A percentile compares a stretch with the other conserved stretches of the same genome.
These are phyloP conservation scores for Alopecurus myosuroides DNA, from an alignment of 176 grass and related monocot genomes.

Conservation along the genomic window DNA sequence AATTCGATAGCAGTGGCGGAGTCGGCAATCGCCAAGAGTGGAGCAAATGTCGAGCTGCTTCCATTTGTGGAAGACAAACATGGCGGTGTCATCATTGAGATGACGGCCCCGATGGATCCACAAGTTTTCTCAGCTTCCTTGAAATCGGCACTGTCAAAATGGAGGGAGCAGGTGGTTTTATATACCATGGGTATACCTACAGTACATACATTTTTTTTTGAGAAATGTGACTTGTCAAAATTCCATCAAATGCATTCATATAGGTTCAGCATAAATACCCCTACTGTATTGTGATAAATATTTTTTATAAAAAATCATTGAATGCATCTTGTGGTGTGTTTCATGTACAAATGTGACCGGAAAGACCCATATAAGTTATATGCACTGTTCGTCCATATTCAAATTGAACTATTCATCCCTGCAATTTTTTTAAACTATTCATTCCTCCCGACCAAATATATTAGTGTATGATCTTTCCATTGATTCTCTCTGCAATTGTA, in stretches of 20 bases:
- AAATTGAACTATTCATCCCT: not conserved
- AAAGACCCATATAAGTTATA: not conserved
- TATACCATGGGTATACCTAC: not conserved
- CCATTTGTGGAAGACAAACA: constrained; percentile 62
- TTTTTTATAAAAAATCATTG: not conserved
- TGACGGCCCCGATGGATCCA: constrained; percentile 60
- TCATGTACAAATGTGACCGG: not conserved
- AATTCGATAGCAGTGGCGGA: constrained; percentile 12
- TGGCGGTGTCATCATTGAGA: constrained; percentile 77
- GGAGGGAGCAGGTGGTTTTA: constrained; percentile 66
- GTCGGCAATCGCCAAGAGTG: constrained; percentile 6
- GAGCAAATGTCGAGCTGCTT: constrained; percentile 28
- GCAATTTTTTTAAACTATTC: not conserved
- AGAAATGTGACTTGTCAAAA: not conserved
- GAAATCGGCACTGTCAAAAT: constrained; percentile 53
- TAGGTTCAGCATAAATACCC: not conserved
- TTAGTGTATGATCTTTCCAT: not conserved
- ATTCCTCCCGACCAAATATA: not conserved
- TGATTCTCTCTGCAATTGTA: constrained; percentile 5
- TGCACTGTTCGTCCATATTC: not conserved
- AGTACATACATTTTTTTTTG: not conserved
- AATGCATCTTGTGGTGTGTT: not conserved
- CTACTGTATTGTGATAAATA: not conserved
- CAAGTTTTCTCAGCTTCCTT: constrained; percentile 53
- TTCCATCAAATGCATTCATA: not conserved